Conservation (phyloP, 2,329 filamentous ascomycete genomes). For the Aspergillus novofumigatus region DNA sequence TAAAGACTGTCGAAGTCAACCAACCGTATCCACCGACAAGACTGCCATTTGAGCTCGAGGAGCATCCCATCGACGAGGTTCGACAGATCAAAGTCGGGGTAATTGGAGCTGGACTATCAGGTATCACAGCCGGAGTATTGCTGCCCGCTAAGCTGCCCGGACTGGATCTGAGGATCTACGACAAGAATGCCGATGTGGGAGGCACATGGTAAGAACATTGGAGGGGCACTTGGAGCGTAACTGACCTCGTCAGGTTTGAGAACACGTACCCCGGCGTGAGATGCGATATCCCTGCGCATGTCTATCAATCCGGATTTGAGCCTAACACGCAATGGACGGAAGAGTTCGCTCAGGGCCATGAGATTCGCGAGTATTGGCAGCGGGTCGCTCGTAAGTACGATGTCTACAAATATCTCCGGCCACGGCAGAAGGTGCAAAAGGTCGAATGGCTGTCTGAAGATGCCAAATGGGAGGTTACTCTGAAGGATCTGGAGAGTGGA, state of each 20-base stretch:
- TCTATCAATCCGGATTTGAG: slow-evolving; percentile 65
- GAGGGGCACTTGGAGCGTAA: background rate
- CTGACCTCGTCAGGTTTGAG: slow-evolving; percentile 30
- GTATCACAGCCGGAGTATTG: slow-evolving; percentile 61
- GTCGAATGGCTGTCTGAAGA: slow-evolving; percentile 52
- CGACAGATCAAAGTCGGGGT: slow-evolving; percentile 53
- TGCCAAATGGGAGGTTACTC: slow-evolving; percentile 54
- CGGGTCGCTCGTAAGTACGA: slow-evolving; percentile 59
- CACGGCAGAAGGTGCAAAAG: slow-evolving; percentile 53
- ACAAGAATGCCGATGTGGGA: slow-evolving; percentile 63
- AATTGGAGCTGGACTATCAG: slow-evolving; percentile 61
- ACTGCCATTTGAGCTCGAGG: slow-evolving; percentile 33
- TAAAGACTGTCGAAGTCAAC: slow-evolving; percentile 6
- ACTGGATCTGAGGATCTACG: slow-evolving; percentile 61
- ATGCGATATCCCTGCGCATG: slow-evolving; percentile 66
- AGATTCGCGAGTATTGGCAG: slow-evolving; percentile 67
- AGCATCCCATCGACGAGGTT: slow-evolving; percentile 48
- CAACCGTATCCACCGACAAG: slow-evolving; percentile 6
- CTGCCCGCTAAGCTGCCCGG: slow-evolving; percentile 66
- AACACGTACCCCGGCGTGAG: slow-evolving; percentile 60
- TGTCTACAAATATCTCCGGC: slow-evolving; percentile 56
- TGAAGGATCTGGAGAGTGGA: slow-evolving; percentile 30
- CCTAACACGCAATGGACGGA: slow-evolving; percentile 67
- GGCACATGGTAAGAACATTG: slow-evolving; percentile 39
- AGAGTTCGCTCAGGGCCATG: slow-evolving; percentile 61